Evolutionary conservation across 129 eudicot genomes (phyloP).

Genomic region (Saposhnikovia divaricata): DNA sequence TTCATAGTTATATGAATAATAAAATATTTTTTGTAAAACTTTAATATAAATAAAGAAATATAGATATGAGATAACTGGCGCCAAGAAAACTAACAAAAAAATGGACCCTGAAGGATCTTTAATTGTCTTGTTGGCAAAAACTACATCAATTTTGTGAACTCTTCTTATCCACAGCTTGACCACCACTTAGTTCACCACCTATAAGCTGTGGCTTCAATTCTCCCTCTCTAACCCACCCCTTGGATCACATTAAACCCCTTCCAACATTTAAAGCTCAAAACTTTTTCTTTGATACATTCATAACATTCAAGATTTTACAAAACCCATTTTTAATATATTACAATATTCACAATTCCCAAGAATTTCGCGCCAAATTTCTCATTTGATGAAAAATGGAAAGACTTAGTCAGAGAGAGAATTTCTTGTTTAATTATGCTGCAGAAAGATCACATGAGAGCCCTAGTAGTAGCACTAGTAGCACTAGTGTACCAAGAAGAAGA

Average conservation of each 20-base stretch:
- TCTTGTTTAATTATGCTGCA: constrained; percentile 23
- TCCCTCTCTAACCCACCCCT: background rate
- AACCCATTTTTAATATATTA: background rate
- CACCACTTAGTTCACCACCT: background rate
- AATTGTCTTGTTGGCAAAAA: background rate
- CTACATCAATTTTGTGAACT: background rate
- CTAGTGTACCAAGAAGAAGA: constrained; percentile 16
- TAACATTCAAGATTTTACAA: background rate
- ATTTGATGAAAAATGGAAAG: constrained; percentile 40
- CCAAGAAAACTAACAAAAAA: no score
- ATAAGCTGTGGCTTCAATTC: constrained; percentile 1
- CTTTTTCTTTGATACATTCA: background rate
- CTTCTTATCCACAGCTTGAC: constrained; percentile 4
- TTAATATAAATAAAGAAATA: no score
- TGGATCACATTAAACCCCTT: background rate
- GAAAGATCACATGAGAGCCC: constrained; percentile 32
- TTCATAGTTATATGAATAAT: no score
- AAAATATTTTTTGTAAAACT: no score
- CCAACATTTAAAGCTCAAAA: background rate
- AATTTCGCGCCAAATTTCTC: constrained; percentile 7
- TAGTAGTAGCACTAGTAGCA: constrained; percentile 7
- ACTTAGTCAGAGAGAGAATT: constrained; percentile 22
- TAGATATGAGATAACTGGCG: no score
- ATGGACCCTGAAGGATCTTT: background rate
- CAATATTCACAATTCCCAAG: background rate